Conservation (phyloP, 352 stramenopile species). For the Detonula confervacea region DNA sequence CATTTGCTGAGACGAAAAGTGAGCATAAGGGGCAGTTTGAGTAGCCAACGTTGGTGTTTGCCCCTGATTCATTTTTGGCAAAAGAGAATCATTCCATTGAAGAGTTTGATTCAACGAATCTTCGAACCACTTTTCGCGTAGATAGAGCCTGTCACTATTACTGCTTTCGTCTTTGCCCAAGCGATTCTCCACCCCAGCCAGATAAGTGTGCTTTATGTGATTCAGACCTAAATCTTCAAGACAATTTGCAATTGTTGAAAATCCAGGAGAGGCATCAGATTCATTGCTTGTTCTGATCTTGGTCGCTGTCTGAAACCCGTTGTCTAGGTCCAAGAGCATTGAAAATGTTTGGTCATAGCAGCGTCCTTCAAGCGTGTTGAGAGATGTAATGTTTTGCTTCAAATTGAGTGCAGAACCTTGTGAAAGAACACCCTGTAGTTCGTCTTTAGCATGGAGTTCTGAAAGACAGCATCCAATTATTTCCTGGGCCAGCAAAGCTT, state of each 20-base stretch:
- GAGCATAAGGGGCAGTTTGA: background rate
- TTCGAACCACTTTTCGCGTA: slow-evolving; percentile 81
- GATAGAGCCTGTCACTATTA: slow-evolving; percentile 20
- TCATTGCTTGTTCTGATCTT: background rate
- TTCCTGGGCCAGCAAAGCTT: slow-evolving; percentile 54
- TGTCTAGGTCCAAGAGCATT: slow-evolving; percentile 53
- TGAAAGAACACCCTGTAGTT: slow-evolving; percentile 62
- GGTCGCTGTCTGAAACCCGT: slow-evolving; percentile 22
- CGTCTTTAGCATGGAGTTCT: slow-evolving; percentile 67
- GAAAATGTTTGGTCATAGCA: slow-evolving; percentile 37
- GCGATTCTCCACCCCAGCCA: slow-evolving; percentile 51
- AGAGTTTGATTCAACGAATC: slow-evolving; percentile 55
- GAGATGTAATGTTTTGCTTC: slow-evolving; percentile 55
- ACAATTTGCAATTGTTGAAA: slow-evolving; percentile 40
- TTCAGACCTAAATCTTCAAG: slow-evolving; percentile 72
- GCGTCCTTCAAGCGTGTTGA: slow-evolving; percentile 33
- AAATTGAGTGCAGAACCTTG: slow-evolving; percentile 66
- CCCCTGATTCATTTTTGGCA: slow-evolving; percentile 32
- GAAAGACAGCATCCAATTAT: slow-evolving; percentile 61
- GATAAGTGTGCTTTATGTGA: slow-evolving; percentile 62
- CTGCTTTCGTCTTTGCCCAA: slow-evolving; percentile 7
- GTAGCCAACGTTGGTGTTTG: slow-evolving; percentile 3
- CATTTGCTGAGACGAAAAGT: slow-evolving; percentile 1
- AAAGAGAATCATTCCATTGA: slow-evolving; percentile 58
- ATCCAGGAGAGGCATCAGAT: slow-evolving; percentile 12